phyloP scores from a whole-genome alignment of 371 early-diverging fungal species.

The Syncephalis fuscata region DNA sequence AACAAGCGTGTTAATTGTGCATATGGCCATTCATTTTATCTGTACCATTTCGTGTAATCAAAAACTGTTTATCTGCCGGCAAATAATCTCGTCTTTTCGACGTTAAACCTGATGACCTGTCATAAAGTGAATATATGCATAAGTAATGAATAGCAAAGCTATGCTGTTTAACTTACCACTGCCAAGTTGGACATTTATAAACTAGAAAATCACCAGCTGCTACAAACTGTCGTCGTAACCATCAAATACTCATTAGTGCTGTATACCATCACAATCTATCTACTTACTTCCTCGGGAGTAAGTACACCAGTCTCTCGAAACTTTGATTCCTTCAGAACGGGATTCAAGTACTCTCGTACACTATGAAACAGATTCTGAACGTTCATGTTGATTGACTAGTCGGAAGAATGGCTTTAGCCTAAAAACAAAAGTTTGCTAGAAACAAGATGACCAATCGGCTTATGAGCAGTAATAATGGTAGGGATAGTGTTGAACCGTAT shows the following conservation, averaged over 20 bases:
- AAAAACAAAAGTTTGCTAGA: too few species aligned
- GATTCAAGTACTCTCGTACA: slow-evolving; percentile 79
- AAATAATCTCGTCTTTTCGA: slow-evolving; percentile 79
- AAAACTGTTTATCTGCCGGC: slow-evolving; percentile 83
- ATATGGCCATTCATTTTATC: background rate
- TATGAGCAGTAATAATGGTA: too few species aligned
- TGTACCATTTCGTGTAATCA: slow-evolving; percentile 82
- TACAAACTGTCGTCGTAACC: slow-evolving; percentile 49
- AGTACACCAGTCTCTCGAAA: slow-evolving; percentile 87
- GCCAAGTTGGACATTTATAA: slow-evolving; percentile 97
- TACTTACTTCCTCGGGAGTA: slow-evolving; percentile 83
- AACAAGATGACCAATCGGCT: too few species aligned
- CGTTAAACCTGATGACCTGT: slow-evolving; percentile 69
- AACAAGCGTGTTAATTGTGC: background rate
- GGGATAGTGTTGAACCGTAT: too few species aligned
- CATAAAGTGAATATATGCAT: background rate
- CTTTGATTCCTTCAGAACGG: slow-evolving; percentile 83
- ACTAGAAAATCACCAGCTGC: slow-evolving; percentile 94
- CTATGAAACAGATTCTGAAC: slow-evolving; percentile 53
- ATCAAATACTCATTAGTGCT: background rate
- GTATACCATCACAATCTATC: background rate
- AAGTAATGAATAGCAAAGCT: background rate
- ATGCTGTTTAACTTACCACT: slow-evolving; percentile 63
- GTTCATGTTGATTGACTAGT: too few species aligned
- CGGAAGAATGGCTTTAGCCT: too few species aligned